Conservation (phyloP, 2,329 filamentous ascomycete genomes). For the Colletotrichum coccodes region DNA sequence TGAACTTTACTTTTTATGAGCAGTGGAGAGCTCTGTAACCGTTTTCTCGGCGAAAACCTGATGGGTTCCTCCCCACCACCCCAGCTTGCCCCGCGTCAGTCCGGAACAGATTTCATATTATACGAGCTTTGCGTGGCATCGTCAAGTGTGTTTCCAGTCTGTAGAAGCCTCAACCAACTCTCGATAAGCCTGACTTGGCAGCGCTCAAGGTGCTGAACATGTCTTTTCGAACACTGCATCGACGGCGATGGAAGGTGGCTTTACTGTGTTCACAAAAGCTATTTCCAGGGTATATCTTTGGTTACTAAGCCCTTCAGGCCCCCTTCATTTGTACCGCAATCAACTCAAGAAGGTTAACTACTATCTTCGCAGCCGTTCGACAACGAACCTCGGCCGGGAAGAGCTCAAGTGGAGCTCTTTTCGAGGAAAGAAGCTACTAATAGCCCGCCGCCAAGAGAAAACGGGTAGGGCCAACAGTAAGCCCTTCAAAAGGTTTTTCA, state of each 20-base stretch:
- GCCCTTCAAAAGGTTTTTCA: background rate
- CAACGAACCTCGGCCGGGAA: constrained; percentile 3
- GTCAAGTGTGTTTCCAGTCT: background rate
- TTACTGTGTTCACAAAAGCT: background rate
- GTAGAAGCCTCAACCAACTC: background rate
- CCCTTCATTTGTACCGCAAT: background rate
- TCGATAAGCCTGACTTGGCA: background rate
- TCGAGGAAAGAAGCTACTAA: constrained; percentile 14
- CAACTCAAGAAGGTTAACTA: background rate
- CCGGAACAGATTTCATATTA: background rate
- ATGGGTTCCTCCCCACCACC: background rate
- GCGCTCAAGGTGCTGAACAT: background rate
- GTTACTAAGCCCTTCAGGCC: background rate
- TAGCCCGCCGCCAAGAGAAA: background rate
- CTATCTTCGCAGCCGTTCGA: background rate
- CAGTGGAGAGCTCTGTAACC: constrained; percentile 19
- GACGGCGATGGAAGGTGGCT: background rate
- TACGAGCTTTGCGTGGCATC: background rate
- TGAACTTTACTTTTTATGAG: background rate
- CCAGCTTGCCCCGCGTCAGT: background rate
- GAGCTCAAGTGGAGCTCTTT: constrained; percentile 16
- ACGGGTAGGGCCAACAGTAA: constrained; percentile 17
- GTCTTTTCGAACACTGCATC: background rate
- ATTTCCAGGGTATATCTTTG: background rate
- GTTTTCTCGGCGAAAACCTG: background rate